phyloP scores from a whole-genome alignment of 192 early-diverging fungal species.

The Umbelopsis isabellina region DNA sequence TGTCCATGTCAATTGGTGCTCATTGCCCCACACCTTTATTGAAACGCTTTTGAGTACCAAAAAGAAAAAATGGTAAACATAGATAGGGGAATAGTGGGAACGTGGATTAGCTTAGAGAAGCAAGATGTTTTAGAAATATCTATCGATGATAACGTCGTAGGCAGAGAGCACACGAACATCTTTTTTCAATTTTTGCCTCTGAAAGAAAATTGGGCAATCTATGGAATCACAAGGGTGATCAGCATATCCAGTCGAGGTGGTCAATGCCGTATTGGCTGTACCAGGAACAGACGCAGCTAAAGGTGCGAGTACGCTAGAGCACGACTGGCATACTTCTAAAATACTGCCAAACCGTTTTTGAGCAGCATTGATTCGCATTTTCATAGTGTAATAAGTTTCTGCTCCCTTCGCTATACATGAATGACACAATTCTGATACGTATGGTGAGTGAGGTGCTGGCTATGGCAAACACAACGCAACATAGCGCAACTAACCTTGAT shows the following conservation, averaged over 20 bases:
- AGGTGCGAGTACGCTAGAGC: conserved; percentile 42
- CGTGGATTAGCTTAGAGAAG: too few relatives aligned
- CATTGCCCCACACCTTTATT: too few relatives aligned
- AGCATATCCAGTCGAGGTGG: conserved; percentile 29
- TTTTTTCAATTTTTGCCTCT: conserved; percentile 28
- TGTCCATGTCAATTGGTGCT: not conserved
- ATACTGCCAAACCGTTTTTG: conserved; percentile 45
- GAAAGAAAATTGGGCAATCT: conserved; percentile 64
- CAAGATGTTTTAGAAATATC: not conserved
- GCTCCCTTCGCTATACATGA: not conserved
- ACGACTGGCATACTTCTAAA: conserved; percentile 53
- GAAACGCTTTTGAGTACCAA: too few relatives aligned
- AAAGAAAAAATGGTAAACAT: too few relatives aligned
- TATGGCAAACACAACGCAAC: not conserved
- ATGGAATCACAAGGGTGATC: conserved; percentile 60
- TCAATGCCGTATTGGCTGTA: not conserved
- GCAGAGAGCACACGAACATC: conserved; percentile 22
- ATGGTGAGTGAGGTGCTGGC: not conserved
- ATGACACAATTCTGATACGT: not conserved
- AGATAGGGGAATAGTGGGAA: too few relatives aligned
- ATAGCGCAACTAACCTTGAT: conserved; percentile 37
- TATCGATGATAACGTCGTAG: conserved; percentile 30
- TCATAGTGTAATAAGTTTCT: conserved; percentile 9
- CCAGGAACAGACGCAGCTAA: not conserved
- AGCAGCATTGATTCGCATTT: conserved; percentile 23